Evolutionary conservation across 2,329 filamentous ascomycete genomes (phyloP), one percentile per base, ranked within the genome.

Genomic region (Penicillium psychrosexuale): DNA sequence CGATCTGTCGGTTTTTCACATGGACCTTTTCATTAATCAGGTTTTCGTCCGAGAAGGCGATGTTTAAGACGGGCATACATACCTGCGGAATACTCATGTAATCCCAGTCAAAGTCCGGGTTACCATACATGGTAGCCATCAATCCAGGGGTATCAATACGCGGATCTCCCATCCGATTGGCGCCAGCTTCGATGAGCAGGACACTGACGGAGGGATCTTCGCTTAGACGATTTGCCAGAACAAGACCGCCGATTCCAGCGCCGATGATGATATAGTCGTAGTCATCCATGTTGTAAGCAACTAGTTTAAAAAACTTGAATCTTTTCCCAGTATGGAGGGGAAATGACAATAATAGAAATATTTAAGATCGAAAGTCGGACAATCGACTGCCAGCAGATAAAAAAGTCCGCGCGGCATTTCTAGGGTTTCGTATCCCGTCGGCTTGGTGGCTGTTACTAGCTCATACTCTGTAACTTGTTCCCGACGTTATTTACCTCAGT

Each of bases 1-100:
- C 54, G 12, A 80, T 74, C 3, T 69, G 60, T 1, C 77, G 72
- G 13, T 71, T 69, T 15, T 73, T 71, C 5, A 79, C 72, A n/a
- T 64, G 56, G 37, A 55, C 42, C 61, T 67, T 52, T 13, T 4
- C 15, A 24, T 42, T 7, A 8, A 38, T 55, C 5, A 45, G n/a
- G 5, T 39, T 13, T 3, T 15, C 38, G 13, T 6, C 12, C 8
- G 13, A 9, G 9, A 19, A 15, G 1, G 6, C 3, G 36, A 15
- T 28, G 30, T 7, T 7, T 6, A 7, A 8, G 8, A 11, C 22
- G 19, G 11, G 33, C 8, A 31, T 59, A 66, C 8, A 31, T 59
- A 66, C 66, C 59, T 69, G 66, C 9, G 68, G 65, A 5, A 51
- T 57, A 33, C 51, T 66, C 57, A 63, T 58, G 24, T 61, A 67